phyloP scores from a whole-genome alignment of 169 alveolate species.

The Eimeria maxima region DNA sequence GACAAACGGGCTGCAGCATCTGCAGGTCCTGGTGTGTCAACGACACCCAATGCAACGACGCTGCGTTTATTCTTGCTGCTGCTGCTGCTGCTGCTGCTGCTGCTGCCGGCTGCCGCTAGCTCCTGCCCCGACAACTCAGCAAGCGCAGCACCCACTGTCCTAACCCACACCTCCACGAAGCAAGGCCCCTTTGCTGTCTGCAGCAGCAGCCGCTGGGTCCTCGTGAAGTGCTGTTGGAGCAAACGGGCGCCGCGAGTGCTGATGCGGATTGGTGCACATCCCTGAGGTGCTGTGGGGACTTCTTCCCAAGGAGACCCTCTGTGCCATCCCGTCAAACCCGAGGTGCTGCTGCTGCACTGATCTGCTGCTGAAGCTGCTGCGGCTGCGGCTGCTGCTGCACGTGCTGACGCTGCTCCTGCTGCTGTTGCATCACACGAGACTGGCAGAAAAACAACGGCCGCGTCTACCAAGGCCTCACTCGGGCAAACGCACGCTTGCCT shows the following conservation, averaged over 20 bases:
- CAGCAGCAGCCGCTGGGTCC: constrained; percentile 50
- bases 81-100: constrained; percentile 71
- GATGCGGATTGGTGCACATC: background rate
- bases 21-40: constrained; percentile 35
- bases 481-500: constrained; percentile 10
- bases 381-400: background rate
- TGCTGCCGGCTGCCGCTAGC: constrained; percentile 9
- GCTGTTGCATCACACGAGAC: background rate
- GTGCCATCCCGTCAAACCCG: constrained; percentile 47
- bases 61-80: constrained; percentile 43
- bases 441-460: constrained; percentile 34
- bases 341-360: background rate
- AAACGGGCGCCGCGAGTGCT: background rate
- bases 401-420: background rate
- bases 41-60: constrained; percentile 26
- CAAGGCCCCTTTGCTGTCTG: constrained; percentile 35
- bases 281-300: background rate
- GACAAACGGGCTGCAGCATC: constrained; percentile 45
- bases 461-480: constrained; percentile 45
- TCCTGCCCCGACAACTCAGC: constrained; percentile 34
- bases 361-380: constrained; percentile 46
- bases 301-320: constrained; percentile 28
- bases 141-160: constrained; percentile 41
- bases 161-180: constrained; percentile 50
- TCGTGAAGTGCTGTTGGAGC: constrained; percentile 56